These are phyloP conservation scores for Ramichloridium luteum DNA, from an alignment of 2,329 filamentous ascomycete genomes.

Conservation along the genomic window DNA sequence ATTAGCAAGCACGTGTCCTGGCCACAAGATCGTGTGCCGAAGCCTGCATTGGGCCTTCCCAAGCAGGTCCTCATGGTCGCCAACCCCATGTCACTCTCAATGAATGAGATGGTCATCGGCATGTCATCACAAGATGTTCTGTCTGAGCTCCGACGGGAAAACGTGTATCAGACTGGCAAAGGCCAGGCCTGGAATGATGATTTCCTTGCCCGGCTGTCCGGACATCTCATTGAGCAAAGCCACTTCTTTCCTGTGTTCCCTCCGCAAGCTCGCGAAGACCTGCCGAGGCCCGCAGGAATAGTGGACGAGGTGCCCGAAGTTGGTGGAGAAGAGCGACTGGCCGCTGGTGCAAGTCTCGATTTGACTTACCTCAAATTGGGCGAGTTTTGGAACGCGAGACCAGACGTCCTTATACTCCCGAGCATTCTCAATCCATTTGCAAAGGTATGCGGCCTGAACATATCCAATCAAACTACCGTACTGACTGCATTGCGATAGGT, in stretches of 20 bases:
- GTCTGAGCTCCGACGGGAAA: conserved; percentile 48
- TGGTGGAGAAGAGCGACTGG: conserved; percentile 36
- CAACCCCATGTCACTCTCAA: conserved; percentile 77
- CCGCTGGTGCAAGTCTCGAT: conserved; percentile 69
- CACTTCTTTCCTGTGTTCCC: conserved; percentile 89
- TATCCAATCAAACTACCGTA: conserved; percentile 1
- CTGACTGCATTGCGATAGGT: conserved; percentile 44
- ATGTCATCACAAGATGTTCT: conserved; percentile 75
- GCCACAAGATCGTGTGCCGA: conserved; percentile 61
- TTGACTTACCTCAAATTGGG: conserved; percentile 74
- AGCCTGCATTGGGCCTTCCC: conserved; percentile 63
- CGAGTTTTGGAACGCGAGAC: conserved; percentile 76
- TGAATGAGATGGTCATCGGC: conserved; percentile 78
- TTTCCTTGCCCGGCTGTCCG: conserved; percentile 57
- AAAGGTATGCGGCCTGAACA: conserved; percentile 51
- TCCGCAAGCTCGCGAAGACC: conserved; percentile 53
- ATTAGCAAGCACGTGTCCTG: conserved; percentile 76
- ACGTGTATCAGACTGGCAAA: conserved; percentile 65
- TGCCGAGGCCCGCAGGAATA: conserved; percentile 44
- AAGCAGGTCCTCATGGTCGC: conserved; percentile 67
- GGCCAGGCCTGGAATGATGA: conserved; percentile 56
- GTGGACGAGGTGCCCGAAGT: conserved; percentile 29
- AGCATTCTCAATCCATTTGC: conserved; percentile 77
- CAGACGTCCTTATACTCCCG: conserved; percentile 73
- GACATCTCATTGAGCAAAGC: conserved; percentile 74